Evolutionary conservation across 768 basidiomycete species (phyloP).

Genomic region (Pulveroboletus sp.): DNA sequence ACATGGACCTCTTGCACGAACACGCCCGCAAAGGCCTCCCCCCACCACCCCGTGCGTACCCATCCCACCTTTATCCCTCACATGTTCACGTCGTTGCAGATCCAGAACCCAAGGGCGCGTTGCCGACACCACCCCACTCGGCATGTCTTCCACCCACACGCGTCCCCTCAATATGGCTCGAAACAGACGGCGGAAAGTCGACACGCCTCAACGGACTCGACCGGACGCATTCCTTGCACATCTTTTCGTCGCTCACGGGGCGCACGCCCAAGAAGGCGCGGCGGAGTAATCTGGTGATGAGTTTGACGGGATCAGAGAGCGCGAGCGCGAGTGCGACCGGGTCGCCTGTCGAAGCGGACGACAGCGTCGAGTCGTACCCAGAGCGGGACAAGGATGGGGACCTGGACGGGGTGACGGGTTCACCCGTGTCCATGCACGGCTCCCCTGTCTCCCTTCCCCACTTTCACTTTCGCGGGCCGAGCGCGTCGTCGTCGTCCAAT

Average conservation of each 20-base stretch:
- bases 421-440: conserved; percentile 4
- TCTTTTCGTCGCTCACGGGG: conserved; percentile 15
- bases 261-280: conserved; percentile 4
- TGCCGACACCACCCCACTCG: conserved; percentile 23
- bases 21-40: conserved; percentile 23
- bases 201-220: conserved; percentile 18
- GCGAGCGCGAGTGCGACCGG: too few relatives aligned
- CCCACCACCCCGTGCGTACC: conserved; percentile 17
- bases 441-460: conserved; percentile 19
- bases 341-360: background rate
- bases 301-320: conserved; percentile 15
- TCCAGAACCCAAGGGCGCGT: conserved; percentile 11
- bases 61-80: background rate
- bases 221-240: conserved; percentile 18
- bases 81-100: conserved; percentile 1
- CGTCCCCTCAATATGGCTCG: conserved; percentile 52
- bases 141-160: conserved; percentile 15
- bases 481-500: background rate
- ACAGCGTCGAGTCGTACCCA: too few relatives aligned
- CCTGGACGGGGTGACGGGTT: too few relatives aligned
- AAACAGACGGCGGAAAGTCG: conserved; percentile 33
- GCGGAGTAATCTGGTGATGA: conserved; percentile 29
- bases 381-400: too few relatives aligned
- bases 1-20: conserved; percentile 35
- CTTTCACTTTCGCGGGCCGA: conserved; percentile 4